Evolutionary conservation across 768 basidiomycete species (phyloP), one percentile per base, ranked within the genome.

Genomic region (Boletus rubescentipes): DNA sequence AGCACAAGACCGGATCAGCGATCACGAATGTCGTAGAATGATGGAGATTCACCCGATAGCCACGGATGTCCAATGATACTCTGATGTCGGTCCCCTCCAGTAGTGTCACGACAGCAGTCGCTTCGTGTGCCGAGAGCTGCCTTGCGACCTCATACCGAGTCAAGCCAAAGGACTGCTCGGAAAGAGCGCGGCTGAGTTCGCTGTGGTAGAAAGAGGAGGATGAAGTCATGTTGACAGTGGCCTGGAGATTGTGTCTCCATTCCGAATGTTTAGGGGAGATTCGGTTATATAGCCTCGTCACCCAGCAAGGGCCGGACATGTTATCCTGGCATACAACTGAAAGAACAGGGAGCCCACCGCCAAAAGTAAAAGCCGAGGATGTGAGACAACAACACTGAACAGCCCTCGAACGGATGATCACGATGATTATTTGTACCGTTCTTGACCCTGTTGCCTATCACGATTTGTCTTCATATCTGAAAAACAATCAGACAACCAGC

Each of bases 161-260:
- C 54, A 88, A 76, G 16, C 81, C 82, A 59, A 81, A 84, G 5
- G 76, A 70, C 55, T 87, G 83, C 60, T 88, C 86, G 31, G 68
- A 67, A 34, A 89, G 75, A 23, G 82, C 79, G 21, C 74, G 72
- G 20, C 69, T 69, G 18, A 89, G 74, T 65, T 89, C 87, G 51
- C 72, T 65, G 51, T 73, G 62, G 60, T 64, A 67, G 62, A 75
- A 74, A 21, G 65, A 51, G 26, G 64, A 36, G 1, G 58, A 23
- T 11, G 59, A 38, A 9, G 40, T 3, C 67, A 71, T 70, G 39
- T 51, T 48, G 31, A 50, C 23, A 26, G 53, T 34, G 18, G 1
- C 5, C 40, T 32, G 51, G 26, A n/a, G 53, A 45, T 48, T 48
- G 54, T 35, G 55, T 52, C 54, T 52, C 50, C 70, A 61, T 70